Evolutionary conservation across 129 eudicot species (phyloP), one percentile per base, ranked within the genome.

Genomic region (Saposhnikovia divaricata): DNA sequence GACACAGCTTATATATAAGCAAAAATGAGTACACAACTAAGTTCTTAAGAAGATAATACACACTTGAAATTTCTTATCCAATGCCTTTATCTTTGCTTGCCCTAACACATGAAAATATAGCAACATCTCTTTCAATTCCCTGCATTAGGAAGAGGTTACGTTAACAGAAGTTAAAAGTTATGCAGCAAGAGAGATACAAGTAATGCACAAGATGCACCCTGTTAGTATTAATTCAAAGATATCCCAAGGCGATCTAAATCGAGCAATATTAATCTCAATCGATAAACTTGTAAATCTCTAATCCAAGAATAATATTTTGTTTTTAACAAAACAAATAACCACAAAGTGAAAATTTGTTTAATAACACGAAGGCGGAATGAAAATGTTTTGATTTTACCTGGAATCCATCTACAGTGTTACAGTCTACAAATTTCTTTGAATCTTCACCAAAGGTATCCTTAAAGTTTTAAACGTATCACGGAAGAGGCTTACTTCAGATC

Each of bases 391-490:
- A 34, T 34, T 34, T 34, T 81, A 90, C 98, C 97, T 90, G 99
- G 78, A 95, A 95, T 13, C 98, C 98, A 82, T 95, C 97, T 42
- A 96, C 97, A 10, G 99, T 96, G 83, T 96, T 96, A 16, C 92
- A 92, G 69, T 96, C 99, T 12, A 96, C 97, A 38, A 92, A 83
- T 79, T 92, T 90, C 76, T 92, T 90, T 2, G 97, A 85, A 37
- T 92, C 90, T 78, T 86, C 86, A 34, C 99, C 99, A 84, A 95
- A 95, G 40, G 77, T 87, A n/a, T 77, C 82, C 42, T 80, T 87
- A 74, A n/a, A n/a, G n/a, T n/a, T n/a, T n/a, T n/a, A n/a, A 90
- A 92, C 61, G 63, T 88, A 39, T 78, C 82, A 28, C 89, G 85
- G 70, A 96, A 82, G 81, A 90, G 91, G 82, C 92, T 88, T 79